Conservation (phyloP, 2,329 filamentous ascomycete species). For the Epichloe sp. region DNA sequence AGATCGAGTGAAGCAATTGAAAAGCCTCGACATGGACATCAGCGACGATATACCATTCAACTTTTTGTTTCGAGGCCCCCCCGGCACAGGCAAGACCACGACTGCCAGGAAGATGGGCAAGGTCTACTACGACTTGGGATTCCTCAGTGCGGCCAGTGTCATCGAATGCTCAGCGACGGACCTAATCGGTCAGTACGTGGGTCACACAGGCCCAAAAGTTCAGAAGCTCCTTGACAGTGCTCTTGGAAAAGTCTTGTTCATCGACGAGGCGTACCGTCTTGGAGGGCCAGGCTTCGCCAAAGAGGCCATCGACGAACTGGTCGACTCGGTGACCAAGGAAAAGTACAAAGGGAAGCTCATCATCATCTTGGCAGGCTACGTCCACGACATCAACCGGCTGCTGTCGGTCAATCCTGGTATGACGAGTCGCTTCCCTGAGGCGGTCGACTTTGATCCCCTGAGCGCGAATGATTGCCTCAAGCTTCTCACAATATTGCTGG, state of each 20-base stretch:
- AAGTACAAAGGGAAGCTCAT: constrained; percentile 47
- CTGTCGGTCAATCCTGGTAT: constrained; percentile 49
- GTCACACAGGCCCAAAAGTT: constrained; percentile 57
- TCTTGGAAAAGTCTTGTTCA: constrained; percentile 53
- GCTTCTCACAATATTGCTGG: constrained; percentile 25
- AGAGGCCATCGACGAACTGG: constrained; percentile 40
- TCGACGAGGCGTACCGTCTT: constrained; percentile 61
- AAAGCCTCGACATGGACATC: constrained; percentile 13
- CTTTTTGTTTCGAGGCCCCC: constrained; percentile 55
- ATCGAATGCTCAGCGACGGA: constrained; percentile 56
- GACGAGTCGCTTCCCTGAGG: constrained; percentile 50
- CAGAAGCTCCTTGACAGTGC: constrained; percentile 42
- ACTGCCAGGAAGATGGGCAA: constrained; percentile 63
- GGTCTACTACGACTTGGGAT: constrained; percentile 62
- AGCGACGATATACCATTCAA: constrained; percentile 44
- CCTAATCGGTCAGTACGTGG: constrained; percentile 53
- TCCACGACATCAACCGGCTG: constrained; percentile 50
- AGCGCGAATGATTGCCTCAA: constrained; percentile 25
- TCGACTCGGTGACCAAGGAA: constrained; percentile 39
- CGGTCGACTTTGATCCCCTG: constrained; percentile 40
- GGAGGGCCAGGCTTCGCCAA: constrained; percentile 41
- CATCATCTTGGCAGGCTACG: constrained; percentile 57
- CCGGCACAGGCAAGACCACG: constrained; percentile 61
- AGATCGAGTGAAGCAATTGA: constrained; percentile 18
- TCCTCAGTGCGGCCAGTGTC: constrained; percentile 46